Evolutionary conservation across 2,329 filamentous ascomycete genomes (phyloP), one percentile per base, ranked within the genome.

Genomic region (Nemania diffusa): DNA sequence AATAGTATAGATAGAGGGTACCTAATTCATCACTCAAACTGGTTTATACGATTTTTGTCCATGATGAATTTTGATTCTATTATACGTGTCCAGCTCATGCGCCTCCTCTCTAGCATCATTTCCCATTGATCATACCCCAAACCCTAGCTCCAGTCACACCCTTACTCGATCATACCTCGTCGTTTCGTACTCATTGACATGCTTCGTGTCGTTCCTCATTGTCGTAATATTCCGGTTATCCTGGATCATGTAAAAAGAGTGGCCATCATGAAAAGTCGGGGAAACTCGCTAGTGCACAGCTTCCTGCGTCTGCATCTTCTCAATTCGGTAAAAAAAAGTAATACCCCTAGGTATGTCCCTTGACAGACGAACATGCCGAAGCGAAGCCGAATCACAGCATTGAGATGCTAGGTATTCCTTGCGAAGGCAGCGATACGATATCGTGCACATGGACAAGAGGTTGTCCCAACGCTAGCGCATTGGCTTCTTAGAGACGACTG

Each of bases 401-500:
- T 6, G 34, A 40, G 13, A 40, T 40, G 34, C 34, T 15, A 15
- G 13, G 13, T 9, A 40, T 40, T 40, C 13, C 5, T 40, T 15
- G 34, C 13, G 3, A 9, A 32, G 5, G 29, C 29, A 9, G 29
- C 29, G 34, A 40, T 15, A 46, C 17, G n/a, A 46, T 22, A 20
- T 22, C n/a, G 24, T 50, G 46, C 46, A 50, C 20, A 26, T 5
- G 17, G 22, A 20, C 9, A 6, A 34, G 17, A 37, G 24, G 17
- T 27, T 11, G 6, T 53, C 15, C 9, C 34, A 46, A 29, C 8
- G 1, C 11, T 8, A 9, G 11, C 8, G 37, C 46, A 13, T 22
- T 15, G 27, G 7, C 11, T n/a, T 46, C 22, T 57, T 57, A 72
- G 40, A 67, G 53, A 56, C 62, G 62, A 22, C 69, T 71, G 3